Evolutionary conservation across 169 alveolate species (phyloP).

Genomic region (Blepharisma undulans): DNA sequence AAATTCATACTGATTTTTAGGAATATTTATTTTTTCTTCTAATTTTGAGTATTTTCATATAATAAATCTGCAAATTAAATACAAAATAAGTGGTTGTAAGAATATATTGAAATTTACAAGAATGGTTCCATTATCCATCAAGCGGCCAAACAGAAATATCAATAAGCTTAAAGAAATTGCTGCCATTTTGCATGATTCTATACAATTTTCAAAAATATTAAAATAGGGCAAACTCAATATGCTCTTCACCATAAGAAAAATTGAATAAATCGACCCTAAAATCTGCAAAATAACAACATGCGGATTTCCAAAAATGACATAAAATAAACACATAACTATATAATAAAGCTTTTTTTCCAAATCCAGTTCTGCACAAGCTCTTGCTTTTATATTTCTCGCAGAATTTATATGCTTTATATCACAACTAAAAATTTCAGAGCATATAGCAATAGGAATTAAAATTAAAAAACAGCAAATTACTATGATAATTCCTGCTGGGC

Average conservation of each 20-base stretch:
- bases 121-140: not conserved
- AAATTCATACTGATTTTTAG: not conserved
- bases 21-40: not conserved
- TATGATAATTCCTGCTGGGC: not conserved
- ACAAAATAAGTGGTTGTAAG: not conserved
- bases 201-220: not conserved
- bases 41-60: not conserved
- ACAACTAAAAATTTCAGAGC: not conserved
- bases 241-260: not conserved
- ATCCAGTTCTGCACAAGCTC: not conserved
- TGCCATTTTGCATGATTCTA: not conserved
- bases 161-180: not conserved
- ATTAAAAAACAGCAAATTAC: not conserved
- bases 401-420: not conserved
- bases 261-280: not conserved
- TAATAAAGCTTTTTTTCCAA: not conserved
- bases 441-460: not conserved
- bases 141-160: not conserved
- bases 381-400: not conserved
- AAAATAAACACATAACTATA: not conserved
- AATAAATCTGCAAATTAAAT: not conserved
- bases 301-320: not conserved
- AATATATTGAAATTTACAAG: not conserved
- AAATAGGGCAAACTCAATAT: not conserved
- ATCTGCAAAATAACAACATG: not conserved